These are phyloP conservation scores for Aspergillus calidoustus DNA, from an alignment of 2,329 filamentous ascomycete genomes.

Conservation along the genomic window DNA sequence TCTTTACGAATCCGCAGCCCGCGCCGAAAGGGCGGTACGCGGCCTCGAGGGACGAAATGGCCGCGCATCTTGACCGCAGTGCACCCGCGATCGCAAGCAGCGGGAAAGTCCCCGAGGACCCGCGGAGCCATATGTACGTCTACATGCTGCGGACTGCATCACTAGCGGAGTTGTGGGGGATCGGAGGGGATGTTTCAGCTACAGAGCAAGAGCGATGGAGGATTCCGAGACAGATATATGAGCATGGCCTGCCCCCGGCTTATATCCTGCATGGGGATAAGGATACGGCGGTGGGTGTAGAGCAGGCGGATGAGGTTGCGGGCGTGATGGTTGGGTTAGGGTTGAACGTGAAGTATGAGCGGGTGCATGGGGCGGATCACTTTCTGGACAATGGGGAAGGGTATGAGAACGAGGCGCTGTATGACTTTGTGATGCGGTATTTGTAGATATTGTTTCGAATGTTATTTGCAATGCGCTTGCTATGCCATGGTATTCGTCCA, in stretches of 20 bases:
- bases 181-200: not conserved
- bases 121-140: not conserved
- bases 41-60: not conserved
- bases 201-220: not conserved
- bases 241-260: not conserved
- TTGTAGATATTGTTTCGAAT: not conserved
- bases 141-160: not conserved
- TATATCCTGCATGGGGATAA: not conserved
- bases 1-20: not conserved
- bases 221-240: not conserved
- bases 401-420: not conserved
- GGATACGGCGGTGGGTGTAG: not conserved
- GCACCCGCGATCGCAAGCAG: not conserved
- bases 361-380: not conserved
- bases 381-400: not conserved
- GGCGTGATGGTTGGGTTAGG: not conserved
- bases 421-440: not conserved
- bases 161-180: not conserved
- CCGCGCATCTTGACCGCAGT: not conserved
- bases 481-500: no score
- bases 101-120: not conserved
- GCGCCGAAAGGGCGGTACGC: not conserved
- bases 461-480: not conserved
- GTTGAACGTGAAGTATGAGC: not conserved
- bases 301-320: not conserved